A percentile compares a stretch with the other conserved stretches of the same genome.
Conservation (phyloP, 2,329 filamentous ascomycete species). For the Paradendryphiella salina region DNA sequence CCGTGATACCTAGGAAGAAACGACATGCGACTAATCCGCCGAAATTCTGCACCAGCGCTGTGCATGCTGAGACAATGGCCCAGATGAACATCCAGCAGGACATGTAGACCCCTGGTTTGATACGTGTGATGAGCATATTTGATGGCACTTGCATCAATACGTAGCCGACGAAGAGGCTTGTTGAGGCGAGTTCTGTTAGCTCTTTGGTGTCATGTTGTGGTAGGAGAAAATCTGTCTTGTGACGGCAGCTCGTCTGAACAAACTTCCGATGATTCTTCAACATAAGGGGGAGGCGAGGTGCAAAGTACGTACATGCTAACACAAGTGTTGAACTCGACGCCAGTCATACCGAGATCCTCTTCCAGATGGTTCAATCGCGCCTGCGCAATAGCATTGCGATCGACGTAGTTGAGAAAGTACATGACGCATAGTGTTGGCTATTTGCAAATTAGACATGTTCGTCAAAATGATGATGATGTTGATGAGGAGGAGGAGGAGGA, state of each 20-base stretch:
- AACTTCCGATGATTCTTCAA: neutral
- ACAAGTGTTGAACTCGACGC: conserved; percentile 44
- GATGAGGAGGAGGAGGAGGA: too few relatives aligned
- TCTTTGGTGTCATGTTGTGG: too few relatives aligned
- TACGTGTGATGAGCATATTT: conserved; percentile 50
- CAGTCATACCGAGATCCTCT: conserved; percentile 50
- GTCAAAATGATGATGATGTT: neutral
- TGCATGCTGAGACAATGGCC: conserved; percentile 43
- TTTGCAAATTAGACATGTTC: neutral
- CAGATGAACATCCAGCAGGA: conserved; percentile 43
- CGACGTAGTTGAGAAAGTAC: conserved; percentile 51
- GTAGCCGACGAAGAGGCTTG: conserved; percentile 55
- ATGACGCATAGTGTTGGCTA: conserved; percentile 49
- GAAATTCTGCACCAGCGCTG: conserved; percentile 40
- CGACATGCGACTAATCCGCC: conserved; percentile 38
- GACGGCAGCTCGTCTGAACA: too few relatives aligned
- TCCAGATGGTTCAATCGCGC: conserved; percentile 66
- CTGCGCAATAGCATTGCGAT: conserved; percentile 67
- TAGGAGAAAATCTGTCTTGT: too few relatives aligned
- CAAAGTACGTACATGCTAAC: conserved; percentile 51
- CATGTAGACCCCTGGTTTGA: conserved; percentile 41
- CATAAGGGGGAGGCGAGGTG: neutral
- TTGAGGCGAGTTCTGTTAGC: too few relatives aligned
- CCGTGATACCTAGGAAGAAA: conserved; percentile 40
- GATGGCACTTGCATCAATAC: conserved; percentile 46